A percentile compares a stretch with the other conserved stretches of the same genome.
These are phyloP conservation scores for Picochlorum costavermella DNA, from an alignment of 139 green algal genomes.

Conservation along the genomic window DNA sequence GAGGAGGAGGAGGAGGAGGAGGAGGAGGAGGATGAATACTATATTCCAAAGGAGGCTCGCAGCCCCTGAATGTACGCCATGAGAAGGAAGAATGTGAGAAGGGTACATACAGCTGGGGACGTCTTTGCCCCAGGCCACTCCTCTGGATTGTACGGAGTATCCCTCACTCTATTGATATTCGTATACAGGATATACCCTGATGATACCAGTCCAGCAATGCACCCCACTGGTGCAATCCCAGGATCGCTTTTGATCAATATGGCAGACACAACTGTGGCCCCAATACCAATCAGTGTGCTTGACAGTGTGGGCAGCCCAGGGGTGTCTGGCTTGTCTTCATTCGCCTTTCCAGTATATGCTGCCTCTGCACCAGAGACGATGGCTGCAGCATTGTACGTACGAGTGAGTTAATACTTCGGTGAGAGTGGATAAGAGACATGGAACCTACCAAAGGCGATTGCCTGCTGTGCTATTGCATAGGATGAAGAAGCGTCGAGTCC, in stretches of 20 bases:
- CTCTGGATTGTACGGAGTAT: constrained; percentile 24
- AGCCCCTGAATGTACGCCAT: constrained; percentile 48
- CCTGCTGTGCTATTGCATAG: constrained; percentile 45
- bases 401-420: neutral
- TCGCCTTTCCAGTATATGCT: constrained; percentile 16
- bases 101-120: constrained; percentile 38
- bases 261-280: constrained; percentile 10
- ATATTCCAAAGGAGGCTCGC: neutral
- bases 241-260: constrained; percentile 7
- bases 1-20: neutral
- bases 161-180: constrained; percentile 9
- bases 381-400: constrained; percentile 11
- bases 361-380: constrained; percentile 24
- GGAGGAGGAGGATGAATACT: neutral
- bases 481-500: neutral
- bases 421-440: neutral
- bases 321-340: neutral
- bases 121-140: constrained; percentile 59
- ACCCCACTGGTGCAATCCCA: constrained; percentile 9
- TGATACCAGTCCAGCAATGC: constrained; percentile 7
- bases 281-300: constrained; percentile 12
- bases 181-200: constrained; percentile 12
- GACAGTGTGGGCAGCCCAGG: constrained; percentile 16
- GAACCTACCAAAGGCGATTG: constrained; percentile 27
- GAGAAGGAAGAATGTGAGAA: constrained; percentile 56